Conservation (phyloP, 2,329 filamentous ascomycete species). For the Clarireedia paspali region DNA sequence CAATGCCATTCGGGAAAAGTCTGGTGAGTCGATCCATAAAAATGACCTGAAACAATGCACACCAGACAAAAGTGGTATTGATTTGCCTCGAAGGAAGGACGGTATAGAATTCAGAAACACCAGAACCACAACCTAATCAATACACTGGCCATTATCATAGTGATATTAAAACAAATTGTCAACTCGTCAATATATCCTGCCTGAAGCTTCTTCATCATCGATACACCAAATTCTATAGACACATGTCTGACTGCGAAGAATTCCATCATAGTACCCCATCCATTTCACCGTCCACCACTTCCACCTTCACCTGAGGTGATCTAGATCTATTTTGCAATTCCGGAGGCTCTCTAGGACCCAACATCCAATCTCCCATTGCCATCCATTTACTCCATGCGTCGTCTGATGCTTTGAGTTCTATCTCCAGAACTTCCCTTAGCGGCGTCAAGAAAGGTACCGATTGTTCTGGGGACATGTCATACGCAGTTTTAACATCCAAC, state of each 20-base stretch:
- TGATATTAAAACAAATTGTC: neutral
- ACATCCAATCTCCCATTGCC: conserved; percentile 97
- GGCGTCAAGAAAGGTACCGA: conserved; percentile 81
- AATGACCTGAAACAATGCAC: too few relatives aligned
- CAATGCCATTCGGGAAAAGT: too few relatives aligned
- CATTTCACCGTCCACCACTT: conserved; percentile 13
- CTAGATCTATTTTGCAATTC: neutral
- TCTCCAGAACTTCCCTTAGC: conserved; percentile 65
- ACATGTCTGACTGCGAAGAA: neutral
- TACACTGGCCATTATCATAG: too few relatives aligned
- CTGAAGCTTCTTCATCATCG: neutral
- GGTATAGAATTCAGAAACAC: conserved; percentile 88
- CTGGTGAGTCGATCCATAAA: too few relatives aligned
- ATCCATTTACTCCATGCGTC: conserved; percentile 89
- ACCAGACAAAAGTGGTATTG: too few relatives aligned
- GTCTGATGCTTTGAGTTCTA: conserved; percentile 78
- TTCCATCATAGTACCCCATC: neutral
- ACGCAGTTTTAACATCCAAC: conserved; percentile 81
- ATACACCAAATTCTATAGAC: neutral
- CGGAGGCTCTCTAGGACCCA: conserved; percentile 51
- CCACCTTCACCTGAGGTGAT: conserved; percentile 9
- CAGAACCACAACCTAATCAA: conserved; percentile 33
- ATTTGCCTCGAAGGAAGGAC: conserved; percentile 47
- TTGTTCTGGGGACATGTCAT: conserved; percentile 69
- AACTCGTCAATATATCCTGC: neutral